Percentiles rank a stretch among this genome's conserved stretches.
Evolutionary conservation across 2,329 filamentous ascomycete genomes (phyloP).

Genomic region (Fusarium anthophilum): DNA sequence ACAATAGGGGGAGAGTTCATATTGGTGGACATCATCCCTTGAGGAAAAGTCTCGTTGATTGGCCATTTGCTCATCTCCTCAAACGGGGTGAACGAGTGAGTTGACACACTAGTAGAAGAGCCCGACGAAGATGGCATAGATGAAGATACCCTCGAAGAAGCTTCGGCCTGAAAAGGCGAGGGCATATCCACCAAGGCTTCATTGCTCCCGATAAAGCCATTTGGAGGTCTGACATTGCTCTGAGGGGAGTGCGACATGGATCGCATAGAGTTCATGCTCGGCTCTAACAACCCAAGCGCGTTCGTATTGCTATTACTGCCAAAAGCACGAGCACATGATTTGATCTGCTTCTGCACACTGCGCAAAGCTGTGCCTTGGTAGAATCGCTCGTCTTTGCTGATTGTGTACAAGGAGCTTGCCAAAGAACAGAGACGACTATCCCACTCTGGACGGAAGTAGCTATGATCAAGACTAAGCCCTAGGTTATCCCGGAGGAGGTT

Average conservation of each 20-base stretch:
- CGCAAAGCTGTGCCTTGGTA: constrained; percentile 39
- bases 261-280: constrained; percentile 21
- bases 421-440: constrained; percentile 39
- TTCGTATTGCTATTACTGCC: constrained; percentile 24
- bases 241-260: constrained; percentile 39
- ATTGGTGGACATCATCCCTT: constrained; percentile 30
- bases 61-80: constrained; percentile 42
- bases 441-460: constrained; percentile 35
- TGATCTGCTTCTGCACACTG: constrained; percentile 44
- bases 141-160: constrained; percentile 32
- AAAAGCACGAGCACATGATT: constrained; percentile 38
- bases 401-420: constrained; percentile 39
- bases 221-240: constrained; percentile 3
- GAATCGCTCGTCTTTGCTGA: constrained; percentile 44
- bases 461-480: constrained; percentile 29
- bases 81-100: constrained; percentile 37
- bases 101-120: constrained; percentile 34
- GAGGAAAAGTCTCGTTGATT: constrained; percentile 36
- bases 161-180: constrained; percentile 27
- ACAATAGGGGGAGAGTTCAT: constrained; percentile 20
- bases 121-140: constrained; percentile 38
- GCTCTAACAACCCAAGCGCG: constrained; percentile 32
- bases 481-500: constrained; percentile 34
- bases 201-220: constrained; percentile 10
- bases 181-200: constrained; percentile 7